Evolutionary conservation across 2,329 filamentous ascomycete genomes (phyloP).

Genomic region (Hymenoscyphus fructigenus): DNA sequence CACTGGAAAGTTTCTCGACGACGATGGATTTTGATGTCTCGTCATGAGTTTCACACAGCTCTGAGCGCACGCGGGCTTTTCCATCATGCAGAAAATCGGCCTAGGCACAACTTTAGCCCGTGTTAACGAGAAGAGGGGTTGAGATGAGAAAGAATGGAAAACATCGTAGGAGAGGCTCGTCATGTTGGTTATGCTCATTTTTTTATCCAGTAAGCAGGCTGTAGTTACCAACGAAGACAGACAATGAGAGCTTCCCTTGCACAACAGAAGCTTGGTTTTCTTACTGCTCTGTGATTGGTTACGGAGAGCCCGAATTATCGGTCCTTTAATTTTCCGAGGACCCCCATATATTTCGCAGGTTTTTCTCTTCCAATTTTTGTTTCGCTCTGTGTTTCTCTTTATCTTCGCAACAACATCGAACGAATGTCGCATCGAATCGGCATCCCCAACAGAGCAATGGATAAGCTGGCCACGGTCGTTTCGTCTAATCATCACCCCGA

Average conservation of each 20-base stretch:
- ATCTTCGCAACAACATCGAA: constrained; percentile 1
- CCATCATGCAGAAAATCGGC: neutral
- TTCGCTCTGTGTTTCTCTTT: neutral
- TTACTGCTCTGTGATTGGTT: neutral
- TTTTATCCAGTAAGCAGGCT: too few relatives aligned
- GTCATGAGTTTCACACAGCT: constrained; percentile 1
- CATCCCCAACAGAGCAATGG: neutral
- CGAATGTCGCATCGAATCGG: neutral
- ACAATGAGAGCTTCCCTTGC: too few relatives aligned
- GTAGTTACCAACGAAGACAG: too few relatives aligned
- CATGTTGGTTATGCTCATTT: too few relatives aligned
- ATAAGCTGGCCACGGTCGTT: neutral
- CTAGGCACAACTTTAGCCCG: neutral
- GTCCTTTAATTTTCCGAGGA: neutral
- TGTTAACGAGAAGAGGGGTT: too few relatives aligned
- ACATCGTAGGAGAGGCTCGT: too few relatives aligned
- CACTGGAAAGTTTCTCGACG: neutral
- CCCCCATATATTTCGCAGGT: neutral
- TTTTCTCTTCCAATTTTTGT: neutral
- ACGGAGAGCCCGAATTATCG: neutral
- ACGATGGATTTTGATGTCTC: neutral
- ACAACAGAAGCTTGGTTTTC: neutral
- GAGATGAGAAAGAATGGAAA: too few relatives aligned
- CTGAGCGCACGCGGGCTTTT: neutral
- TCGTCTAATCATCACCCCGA: neutral